phyloP scores from a whole-genome alignment of 2,329 filamentous ascomycete genomes.

The Arachnomyces sp. region DNA sequence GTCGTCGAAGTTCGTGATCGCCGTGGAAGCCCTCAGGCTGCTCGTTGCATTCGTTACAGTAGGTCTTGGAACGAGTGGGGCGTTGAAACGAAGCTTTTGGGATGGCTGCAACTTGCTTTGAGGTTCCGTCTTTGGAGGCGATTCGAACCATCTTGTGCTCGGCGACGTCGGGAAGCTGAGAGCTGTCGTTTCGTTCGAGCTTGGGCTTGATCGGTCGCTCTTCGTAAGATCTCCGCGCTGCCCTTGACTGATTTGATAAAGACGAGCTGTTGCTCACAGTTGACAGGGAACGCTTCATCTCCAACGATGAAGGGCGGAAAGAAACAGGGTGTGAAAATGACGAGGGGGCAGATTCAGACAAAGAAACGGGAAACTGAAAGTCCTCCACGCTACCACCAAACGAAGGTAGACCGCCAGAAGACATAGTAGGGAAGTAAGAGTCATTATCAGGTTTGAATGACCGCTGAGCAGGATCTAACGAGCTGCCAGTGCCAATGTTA shows the following conservation, averaged over 20 bases:
- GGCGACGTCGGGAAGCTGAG: constrained; percentile 24
- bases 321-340: constrained; percentile 25
- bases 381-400: constrained; percentile 20
- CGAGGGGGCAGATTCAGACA: constrained; percentile 23
- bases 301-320: constrained; percentile 32
- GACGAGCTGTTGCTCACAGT: constrained; percentile 38
- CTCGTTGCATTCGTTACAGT: constrained; percentile 61
- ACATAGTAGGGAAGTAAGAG: constrained; percentile 16
- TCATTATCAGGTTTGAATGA: constrained; percentile 22
- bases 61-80: constrained; percentile 62
- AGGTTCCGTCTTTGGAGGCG: constrained; percentile 44
- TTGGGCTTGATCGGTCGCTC: constrained; percentile 46
- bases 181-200: constrained; percentile 25
- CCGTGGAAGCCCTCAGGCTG: constrained; percentile 74
- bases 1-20: constrained; percentile 69
- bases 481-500: constrained; percentile 13
- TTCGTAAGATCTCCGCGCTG: constrained; percentile 40
- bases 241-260: constrained; percentile 36
- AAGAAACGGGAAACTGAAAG: constrained; percentile 22
- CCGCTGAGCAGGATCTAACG: constrained; percentile 12
- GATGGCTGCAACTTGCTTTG: constrained; percentile 47
- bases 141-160: constrained; percentile 45
- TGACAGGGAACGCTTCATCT: constrained; percentile 46
- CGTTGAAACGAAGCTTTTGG: constrained; percentile 52
- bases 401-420: constrained; percentile 18